Evolutionary conservation across 805 yeast species (phyloP), one percentile per base, ranked within the genome.

Genomic region (Starmerella roubikii): DNA sequence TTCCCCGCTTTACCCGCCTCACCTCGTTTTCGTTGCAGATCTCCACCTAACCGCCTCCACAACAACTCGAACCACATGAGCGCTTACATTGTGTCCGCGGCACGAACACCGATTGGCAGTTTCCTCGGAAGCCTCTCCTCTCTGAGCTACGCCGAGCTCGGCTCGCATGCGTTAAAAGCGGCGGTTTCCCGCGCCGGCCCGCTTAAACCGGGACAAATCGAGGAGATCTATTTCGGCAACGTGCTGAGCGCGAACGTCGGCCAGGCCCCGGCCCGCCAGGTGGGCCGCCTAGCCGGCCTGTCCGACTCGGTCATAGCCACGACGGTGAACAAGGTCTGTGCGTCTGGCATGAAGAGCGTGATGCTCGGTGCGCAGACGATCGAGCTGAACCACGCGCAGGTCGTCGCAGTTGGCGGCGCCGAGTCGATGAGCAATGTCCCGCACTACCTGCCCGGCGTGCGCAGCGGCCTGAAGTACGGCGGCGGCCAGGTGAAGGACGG

Each of bases 221-320:
- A 46, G 28, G 47, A 34, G 40, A 37, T 44, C 30, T 32, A 39
- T 21, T 37, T 41, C 20, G 45, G 45, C 55, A 81, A 84, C 55
- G 98, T 85, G 35, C 63, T 84, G 55, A 82, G 81, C 55, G 97
- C 96, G 47, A 83, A 82, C 54, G 76, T 83, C 44, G 97, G 97
- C 46, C 98, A 88, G 66, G 85, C 88, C 41, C 97, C 97, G 32
- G 98, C 98, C 28, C 78, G 97, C 65, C 98, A 91, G 66, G 97
- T 88, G 39, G 94, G 94, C n/a, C 56, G 86, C 48, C 77, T 75
- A 54, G 79, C 97, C 18, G 97, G 97, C 10, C 70, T 91, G 38
- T 75, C 83, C 35, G 74, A 78, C 49, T 66, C 73, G 44, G 75
- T 83, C 38, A 79, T 84, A 34, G 93, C 96, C 40, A 73, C 95